These are phyloP conservation scores for Plectosphaerella sp. DNA, from an alignment of 2,329 filamentous ascomycete species.

Conservation along the genomic window DNA sequence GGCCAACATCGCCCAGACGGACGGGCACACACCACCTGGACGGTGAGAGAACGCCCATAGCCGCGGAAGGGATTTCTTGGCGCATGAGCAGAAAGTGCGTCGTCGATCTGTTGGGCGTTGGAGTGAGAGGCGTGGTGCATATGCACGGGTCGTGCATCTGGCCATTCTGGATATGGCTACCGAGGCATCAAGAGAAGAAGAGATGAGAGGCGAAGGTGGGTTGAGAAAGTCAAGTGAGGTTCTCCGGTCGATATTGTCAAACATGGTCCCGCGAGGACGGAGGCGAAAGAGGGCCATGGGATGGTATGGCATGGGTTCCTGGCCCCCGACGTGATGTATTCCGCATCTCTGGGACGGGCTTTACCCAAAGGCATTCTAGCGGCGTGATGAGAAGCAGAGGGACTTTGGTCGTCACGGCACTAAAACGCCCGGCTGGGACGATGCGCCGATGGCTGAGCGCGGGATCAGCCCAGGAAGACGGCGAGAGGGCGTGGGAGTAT, in stretches of 20 bases:
- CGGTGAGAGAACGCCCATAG: neutral
- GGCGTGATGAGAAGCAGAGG: slow-evolving; percentile 9
- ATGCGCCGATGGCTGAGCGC: neutral
- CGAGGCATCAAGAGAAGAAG: neutral
- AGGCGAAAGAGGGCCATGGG: too few species aligned
- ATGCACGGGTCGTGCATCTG: neutral
- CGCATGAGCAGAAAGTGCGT: neutral
- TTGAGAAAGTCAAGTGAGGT: too few species aligned
- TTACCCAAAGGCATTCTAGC: slow-evolving; percentile 7
- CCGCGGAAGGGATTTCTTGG: neutral
- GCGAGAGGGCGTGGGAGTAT: neutral
- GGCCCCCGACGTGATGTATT: neutral
- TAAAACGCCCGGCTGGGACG: slow-evolving; percentile 4
- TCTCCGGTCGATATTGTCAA: too few species aligned
- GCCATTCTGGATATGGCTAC: neutral
- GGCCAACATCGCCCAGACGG: too few species aligned
- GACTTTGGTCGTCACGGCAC: slow-evolving; percentile 3
- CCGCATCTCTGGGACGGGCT: neutral
- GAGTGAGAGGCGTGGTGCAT: too few species aligned
- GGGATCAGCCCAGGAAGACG: neutral
- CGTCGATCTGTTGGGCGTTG: too few species aligned
- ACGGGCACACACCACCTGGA: too few species aligned
- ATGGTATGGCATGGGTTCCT: too few species aligned
- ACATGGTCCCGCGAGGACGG: too few species aligned
- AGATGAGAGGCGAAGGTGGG: neutral